Evolutionary conservation across 176 grass and related monocot genomes (phyloP).

Genomic region (Eragrostis nindensis): DNA sequence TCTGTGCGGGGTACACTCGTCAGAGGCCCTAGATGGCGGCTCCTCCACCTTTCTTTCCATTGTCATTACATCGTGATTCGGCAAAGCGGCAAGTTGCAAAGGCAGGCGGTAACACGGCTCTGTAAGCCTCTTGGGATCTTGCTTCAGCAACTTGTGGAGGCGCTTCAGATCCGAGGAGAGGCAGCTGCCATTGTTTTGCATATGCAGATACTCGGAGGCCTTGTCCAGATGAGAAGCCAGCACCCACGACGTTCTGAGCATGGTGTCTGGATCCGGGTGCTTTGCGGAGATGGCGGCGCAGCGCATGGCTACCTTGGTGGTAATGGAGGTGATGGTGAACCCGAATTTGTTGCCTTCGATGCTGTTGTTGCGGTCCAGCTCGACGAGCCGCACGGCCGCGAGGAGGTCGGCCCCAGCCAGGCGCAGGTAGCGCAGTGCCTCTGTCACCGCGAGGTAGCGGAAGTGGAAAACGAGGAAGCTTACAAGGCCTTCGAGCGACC

Average conservation of each 20-base stretch:
- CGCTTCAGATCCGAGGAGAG: background rate
- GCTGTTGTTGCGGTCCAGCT: background rate
- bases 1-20: background rate
- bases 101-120: background rate
- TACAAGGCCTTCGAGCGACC: conserved; percentile 28
- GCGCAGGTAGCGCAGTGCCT: background rate
- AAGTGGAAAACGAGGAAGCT: background rate
- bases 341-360: background rate
- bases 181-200: background rate
- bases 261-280: background rate
- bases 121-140: background rate
- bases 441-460: background rate
- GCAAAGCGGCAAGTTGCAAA: background rate
- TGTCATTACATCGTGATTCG: background rate
- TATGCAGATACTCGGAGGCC: background rate
- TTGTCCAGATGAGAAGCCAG: background rate
- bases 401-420: background rate
- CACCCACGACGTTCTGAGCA: background rate
- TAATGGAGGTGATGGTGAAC: background rate
- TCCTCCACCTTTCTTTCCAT: background rate
- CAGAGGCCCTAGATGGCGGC: background rate
- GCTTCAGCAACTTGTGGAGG: background rate
- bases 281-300: background rate
- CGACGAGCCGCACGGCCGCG: background rate
- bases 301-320: background rate